Conservation (phyloP, 129 eudicot species). For the Chrysanthemum lavandulifolium region DNA sequence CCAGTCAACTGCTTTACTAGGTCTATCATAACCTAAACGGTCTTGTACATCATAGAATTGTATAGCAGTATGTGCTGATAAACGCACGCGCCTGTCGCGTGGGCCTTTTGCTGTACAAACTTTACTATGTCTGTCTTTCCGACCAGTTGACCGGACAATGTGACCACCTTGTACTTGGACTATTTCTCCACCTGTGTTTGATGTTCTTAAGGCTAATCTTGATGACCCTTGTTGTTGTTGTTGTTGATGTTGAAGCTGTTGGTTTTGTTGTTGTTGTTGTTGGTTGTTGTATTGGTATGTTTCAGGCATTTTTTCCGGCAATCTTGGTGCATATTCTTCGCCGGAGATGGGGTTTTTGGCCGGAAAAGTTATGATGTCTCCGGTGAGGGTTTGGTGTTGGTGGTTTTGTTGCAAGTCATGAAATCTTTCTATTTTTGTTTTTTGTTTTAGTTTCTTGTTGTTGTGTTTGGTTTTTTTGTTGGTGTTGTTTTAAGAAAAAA, state of each 20-base stretch:
- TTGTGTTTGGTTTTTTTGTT: background rate
- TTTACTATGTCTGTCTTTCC: conserved; percentile 92
- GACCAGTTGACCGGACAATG: conserved; percentile 90
- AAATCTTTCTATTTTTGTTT: conserved; percentile 22
- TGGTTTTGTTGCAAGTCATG: conserved; percentile 40
- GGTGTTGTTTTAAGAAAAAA: conserved; percentile 24
- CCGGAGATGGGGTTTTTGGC: conserved; percentile 34
- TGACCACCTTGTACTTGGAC: conserved; percentile 94
- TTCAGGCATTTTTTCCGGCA: conserved; percentile 59
- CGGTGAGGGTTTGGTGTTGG: conserved; percentile 28
- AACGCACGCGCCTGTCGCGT: conserved; percentile 84
- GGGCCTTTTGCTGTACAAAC: conserved; percentile 97
- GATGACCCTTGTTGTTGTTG: conserved; percentile 38
- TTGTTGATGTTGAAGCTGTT: conserved; percentile 32
- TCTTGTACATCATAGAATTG: conserved; percentile 96
- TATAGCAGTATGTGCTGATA: conserved; percentile 91
- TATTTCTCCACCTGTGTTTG: conserved; percentile 54
- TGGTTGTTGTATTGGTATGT: conserved; percentile 26
- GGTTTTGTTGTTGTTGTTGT: conserved; percentile 19
- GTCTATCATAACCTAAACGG: conserved; percentile 90
- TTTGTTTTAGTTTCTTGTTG: background rate
- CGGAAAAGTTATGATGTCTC: conserved; percentile 30
- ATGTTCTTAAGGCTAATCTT: conserved; percentile 53
- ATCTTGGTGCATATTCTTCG: conserved; percentile 56
- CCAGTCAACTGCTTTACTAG: conserved; percentile 96